These are phyloP conservation scores for Alternaria arbusti DNA, from an alignment of 2,329 filamentous ascomycete genomes.

Conservation along the genomic window DNA sequence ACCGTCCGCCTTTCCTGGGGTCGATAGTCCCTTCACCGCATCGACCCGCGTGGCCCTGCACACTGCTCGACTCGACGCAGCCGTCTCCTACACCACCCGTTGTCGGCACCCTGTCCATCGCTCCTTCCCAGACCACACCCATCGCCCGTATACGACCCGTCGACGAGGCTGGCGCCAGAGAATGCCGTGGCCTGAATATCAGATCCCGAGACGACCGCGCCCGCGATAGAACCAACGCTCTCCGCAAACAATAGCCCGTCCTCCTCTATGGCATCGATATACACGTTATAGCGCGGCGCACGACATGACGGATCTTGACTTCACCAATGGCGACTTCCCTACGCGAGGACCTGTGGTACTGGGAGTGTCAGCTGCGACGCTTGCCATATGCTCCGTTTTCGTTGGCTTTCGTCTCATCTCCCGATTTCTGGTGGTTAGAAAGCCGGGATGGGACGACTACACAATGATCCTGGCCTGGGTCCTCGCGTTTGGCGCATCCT, in stretches of 20 bases:
- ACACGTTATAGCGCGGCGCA: slow-evolving; percentile 12
- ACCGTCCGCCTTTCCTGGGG: slow-evolving; percentile 29
- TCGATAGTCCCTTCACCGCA: slow-evolving; percentile 27
- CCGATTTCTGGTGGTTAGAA: slow-evolving; percentile 74
- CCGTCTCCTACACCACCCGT: slow-evolving; percentile 6
- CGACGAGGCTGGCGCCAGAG: slow-evolving; percentile 21
- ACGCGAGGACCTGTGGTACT: slow-evolving; percentile 60
- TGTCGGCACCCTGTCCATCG: neutral
- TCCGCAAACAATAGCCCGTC: neutral
- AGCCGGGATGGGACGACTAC: slow-evolving; percentile 77
- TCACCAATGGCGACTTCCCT: slow-evolving; percentile 22
- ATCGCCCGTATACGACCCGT: slow-evolving; percentile 1
- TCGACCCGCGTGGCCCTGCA: slow-evolving; percentile 7
- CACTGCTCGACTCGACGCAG: slow-evolving; percentile 3
- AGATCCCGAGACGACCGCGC: slow-evolving; percentile 30
- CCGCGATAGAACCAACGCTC: slow-evolving; percentile 25
- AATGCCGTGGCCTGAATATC: slow-evolving; percentile 28
- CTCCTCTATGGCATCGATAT: slow-evolving; percentile 13
- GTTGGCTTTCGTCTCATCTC: slow-evolving; percentile 77
- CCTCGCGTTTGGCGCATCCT: slow-evolving; percentile 70
- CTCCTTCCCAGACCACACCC: neutral
- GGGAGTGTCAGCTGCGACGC: slow-evolving; percentile 71
- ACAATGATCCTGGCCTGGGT: slow-evolving; percentile 82
- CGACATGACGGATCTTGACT: slow-evolving; percentile 34
- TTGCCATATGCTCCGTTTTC: slow-evolving; percentile 74